These are phyloP conservation scores for Solanum ossicruentum DNA, from an alignment of 257 asterid species.

Conservation along the genomic window DNA sequence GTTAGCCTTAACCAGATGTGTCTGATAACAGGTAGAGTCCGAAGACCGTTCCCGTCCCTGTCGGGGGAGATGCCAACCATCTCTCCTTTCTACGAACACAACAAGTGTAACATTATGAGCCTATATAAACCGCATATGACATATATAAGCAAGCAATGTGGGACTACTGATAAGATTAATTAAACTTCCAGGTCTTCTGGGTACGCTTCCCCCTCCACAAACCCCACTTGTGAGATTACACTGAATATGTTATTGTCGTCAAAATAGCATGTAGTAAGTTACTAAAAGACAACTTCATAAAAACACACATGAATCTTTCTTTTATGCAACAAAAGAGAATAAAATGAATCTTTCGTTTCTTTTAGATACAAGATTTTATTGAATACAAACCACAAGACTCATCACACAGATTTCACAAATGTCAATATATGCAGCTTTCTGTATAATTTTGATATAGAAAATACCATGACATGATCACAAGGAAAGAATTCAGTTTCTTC, in stretches of 20 bases:
- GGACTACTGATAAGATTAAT: not conserved
- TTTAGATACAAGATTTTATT: not conserved
- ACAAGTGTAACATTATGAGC: rapidly evolving
- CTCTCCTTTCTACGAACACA: slow-evolving; percentile 24
- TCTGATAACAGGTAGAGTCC: slow-evolving; percentile 8
- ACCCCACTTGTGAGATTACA: not conserved
- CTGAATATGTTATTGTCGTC: not conserved
- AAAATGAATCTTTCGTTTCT: not conserved
- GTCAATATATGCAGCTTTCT: not conserved
- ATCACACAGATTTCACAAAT: not conserved
- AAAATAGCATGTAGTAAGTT: not conserved
- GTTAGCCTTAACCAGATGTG: slow-evolving; percentile 22
- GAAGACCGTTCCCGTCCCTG: slow-evolving; percentile 22
- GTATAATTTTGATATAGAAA: not conserved
- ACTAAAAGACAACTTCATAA: not conserved
- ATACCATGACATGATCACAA: not conserved
- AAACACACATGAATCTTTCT: not conserved
- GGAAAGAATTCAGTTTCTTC: slow-evolving; percentile 24
- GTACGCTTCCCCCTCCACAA: rapidly evolving
- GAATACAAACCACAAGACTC: not conserved
- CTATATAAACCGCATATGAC: not conserved
- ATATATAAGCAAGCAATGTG: not conserved
- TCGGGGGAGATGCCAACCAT: slow-evolving; percentile 38
- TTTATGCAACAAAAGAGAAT: not conserved
- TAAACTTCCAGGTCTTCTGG: not conserved